These are phyloP conservation scores for Mucor velutinosus DNA, from an alignment of 371 early-diverging fungal species.

Conservation along the genomic window DNA sequence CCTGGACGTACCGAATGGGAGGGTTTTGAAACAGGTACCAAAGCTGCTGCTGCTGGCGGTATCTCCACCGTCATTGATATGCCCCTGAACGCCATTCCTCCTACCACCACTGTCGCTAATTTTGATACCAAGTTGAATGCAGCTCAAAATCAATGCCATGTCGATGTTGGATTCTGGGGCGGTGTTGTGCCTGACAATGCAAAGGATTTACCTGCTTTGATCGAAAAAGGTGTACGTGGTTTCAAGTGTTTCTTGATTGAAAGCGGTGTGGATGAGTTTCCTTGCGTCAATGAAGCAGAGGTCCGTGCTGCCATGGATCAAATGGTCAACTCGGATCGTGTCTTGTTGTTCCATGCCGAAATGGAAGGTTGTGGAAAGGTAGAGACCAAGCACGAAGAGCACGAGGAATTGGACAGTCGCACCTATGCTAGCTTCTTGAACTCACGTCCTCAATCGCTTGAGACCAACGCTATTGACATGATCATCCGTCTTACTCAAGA, in stretches of 20 bases:
- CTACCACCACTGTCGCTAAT: slow-evolving; percentile 74
- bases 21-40: slow-evolving; percentile 80
- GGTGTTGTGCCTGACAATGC: slow-evolving; percentile 80
- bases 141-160: slow-evolving; percentile 70
- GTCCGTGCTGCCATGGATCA: slow-evolving; percentile 71
- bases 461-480: slow-evolving; percentile 74
- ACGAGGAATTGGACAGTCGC: slow-evolving; percentile 40
- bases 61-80: slow-evolving; percentile 81
- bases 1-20: slow-evolving; percentile 88
- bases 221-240: slow-evolving; percentile 73
- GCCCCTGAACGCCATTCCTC: slow-evolving; percentile 88
- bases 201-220: slow-evolving; percentile 61
- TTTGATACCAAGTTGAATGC: slow-evolving; percentile 67
- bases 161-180: slow-evolving; percentile 83
- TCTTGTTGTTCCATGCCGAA: slow-evolving; percentile 83
- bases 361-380: slow-evolving; percentile 50
- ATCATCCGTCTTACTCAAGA: slow-evolving; percentile 71
- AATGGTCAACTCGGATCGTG: slow-evolving; percentile 44
- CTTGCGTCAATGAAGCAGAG: slow-evolving; percentile 74
- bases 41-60: slow-evolving; percentile 82
- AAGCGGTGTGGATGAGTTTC: slow-evolving; percentile 85
- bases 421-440: slow-evolving; percentile 70
- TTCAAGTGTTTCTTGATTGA: slow-evolving; percentile 88
- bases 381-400: slow-evolving; percentile 13
- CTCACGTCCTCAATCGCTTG: slow-evolving; percentile 72